phyloP scores from a whole-genome alignment of 225 moss, liverwort and hornwort genomes.

The Antitrichia curtipendula region DNA sequence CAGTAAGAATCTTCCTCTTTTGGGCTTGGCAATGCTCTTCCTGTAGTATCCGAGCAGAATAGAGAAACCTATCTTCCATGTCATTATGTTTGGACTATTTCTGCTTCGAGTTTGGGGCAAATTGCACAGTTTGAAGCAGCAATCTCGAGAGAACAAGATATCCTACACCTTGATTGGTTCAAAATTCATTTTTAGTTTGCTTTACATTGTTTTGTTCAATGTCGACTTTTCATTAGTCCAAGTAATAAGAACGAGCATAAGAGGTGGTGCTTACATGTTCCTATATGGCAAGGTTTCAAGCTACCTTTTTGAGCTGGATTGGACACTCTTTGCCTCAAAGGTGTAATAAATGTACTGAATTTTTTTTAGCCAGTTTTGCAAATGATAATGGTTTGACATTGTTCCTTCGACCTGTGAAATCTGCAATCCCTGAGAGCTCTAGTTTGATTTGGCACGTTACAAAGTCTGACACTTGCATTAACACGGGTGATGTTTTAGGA shows the following conservation, averaged over 20 bases:
- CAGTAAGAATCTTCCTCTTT: conserved; percentile 7
- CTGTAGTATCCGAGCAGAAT: neutral
- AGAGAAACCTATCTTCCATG: neutral
- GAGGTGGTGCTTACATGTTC: neutral
- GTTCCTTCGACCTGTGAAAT: neutral
- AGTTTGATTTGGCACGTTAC: neutral
- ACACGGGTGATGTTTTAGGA: conserved; percentile 13
- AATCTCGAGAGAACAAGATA: neutral
- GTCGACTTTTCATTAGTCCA: neutral
- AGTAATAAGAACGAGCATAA: neutral
- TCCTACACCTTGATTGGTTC: neutral
- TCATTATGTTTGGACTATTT: neutral
- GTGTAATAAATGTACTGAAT: neutral
- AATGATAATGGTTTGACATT: neutral
- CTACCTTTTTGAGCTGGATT: neutral
- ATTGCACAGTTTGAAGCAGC: neutral
- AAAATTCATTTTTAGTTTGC: neutral
- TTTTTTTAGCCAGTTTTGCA: neutral
- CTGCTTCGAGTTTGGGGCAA: neutral
- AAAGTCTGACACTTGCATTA: neutral
- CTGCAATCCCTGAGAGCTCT: neutral
- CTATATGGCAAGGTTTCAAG: neutral
- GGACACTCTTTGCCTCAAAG: neutral
- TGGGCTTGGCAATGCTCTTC: neutral
- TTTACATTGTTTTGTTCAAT: neutral